Conservation (phyloP, 176 grass and related monocot species). For the Rhynchospora breviuscula region DNA sequence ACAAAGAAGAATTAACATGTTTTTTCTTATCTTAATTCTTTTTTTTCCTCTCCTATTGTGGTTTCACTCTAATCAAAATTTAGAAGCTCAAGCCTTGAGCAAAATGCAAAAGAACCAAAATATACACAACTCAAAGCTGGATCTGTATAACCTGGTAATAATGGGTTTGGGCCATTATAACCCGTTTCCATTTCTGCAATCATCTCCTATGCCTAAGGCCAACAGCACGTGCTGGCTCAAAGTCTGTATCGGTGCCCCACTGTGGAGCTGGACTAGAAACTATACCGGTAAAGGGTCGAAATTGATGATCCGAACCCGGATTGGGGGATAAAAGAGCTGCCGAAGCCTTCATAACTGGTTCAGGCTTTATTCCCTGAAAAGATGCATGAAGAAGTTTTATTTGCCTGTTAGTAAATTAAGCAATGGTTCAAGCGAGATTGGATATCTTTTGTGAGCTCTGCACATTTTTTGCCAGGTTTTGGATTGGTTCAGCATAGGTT, state of each 20-base stretch:
- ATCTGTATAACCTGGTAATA: neutral
- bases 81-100: neutral
- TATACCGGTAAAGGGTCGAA: neutral
- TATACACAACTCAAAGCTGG: slow-evolving; percentile 4
- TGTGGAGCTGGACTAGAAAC: neutral
- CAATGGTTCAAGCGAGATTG: neutral
- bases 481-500: neutral
- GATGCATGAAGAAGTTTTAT: neutral
- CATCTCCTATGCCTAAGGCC: slow-evolving; percentile 22
- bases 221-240: neutral
- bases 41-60: neutral
- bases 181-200: neutral
- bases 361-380: neutral
- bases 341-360: slow-evolving; percentile 6
- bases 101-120: neutral
- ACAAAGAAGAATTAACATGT: neutral
- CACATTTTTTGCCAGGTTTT: neutral
- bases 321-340: neutral
- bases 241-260: neutral
- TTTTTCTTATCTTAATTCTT: neutral
- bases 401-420: slow-evolving; percentile 4
- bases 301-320: slow-evolving; percentile 11
- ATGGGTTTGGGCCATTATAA: neutral
- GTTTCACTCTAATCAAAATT: slow-evolving; percentile 3
- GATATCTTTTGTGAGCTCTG: neutral